Evolutionary conservation across 148 eudicot species (phyloP), one percentile per base, ranked within the genome.

Genomic region (Mesembryanthemum crystallinum): DNA sequence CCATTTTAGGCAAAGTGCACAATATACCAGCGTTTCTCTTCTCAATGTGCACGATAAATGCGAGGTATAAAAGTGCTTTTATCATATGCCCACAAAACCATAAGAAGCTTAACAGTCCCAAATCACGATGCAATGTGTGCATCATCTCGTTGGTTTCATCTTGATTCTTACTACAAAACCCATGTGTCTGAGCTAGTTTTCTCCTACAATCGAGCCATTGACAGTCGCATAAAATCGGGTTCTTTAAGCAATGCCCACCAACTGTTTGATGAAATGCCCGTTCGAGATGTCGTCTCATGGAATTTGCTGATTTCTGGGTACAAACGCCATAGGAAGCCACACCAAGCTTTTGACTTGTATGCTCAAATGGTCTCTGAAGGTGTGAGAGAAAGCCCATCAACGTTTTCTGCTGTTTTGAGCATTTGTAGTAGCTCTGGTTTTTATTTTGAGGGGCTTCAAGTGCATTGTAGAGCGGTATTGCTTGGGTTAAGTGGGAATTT

Each of bases 261-360:
- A 55, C 76, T 87, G 90, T 90, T 92, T 73, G 91, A 87, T 24
- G 89, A 88, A 92, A 90, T 92, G 98, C 82, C 89, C 21, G 25
- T 64, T 20, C 74, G 90, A 39, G 95, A 92, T 79, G 81, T 65
- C 13, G 74, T 92, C 28, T 78, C 96, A 45, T 92, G 95, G 93
- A 92, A 90, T 85, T 84, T 88, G 76, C 49, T 92, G 13, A 89
- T 92, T 78, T 86, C 86, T 62, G 97, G 95, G 59, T 76, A 78
- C 73, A 72, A 80, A 69, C 82, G 87, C 6, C 49, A 80, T 71
- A 88, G 86, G 58, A 71, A 75, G 60, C 70, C 81, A 18, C 30
- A 5, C 1, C 66, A 83, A 72, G 88, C 89, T n/a, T 67, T 92
- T 61, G 71, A 47, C 29, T 71, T 90, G 13, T 89, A 90, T 74